Evolutionary conservation across 208 protist genomes (phyloP).

Genomic region (Crithidia expoeki): DNA sequence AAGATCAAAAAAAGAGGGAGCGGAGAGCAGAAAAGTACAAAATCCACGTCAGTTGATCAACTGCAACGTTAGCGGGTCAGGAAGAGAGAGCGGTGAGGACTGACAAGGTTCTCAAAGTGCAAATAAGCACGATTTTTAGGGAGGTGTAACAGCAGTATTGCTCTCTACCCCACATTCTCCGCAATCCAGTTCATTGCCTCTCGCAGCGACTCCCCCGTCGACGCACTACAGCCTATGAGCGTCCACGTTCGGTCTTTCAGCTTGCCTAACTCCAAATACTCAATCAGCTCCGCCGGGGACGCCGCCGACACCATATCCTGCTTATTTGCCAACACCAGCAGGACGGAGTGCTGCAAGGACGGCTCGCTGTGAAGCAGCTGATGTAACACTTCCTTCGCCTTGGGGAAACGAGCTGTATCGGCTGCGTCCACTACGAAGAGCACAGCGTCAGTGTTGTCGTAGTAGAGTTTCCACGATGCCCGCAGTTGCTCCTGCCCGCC

Average conservation of each 20-base stretch:
- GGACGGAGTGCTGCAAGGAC: constrained; percentile 72
- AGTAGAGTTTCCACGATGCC: constrained; percentile 96
- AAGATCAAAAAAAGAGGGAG: too few species aligned
- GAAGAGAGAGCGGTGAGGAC: too few species aligned
- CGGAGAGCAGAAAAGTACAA: too few species aligned
- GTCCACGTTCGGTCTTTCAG: constrained; percentile 94
- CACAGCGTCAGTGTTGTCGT: constrained; percentile 94
- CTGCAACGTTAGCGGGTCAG: too few species aligned
- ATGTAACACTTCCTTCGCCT: constrained; percentile 85
- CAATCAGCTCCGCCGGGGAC: constrained; percentile 79
- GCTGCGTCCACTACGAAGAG: constrained; percentile 95
- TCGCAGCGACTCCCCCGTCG: constrained; percentile 89
- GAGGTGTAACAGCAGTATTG: neutral
- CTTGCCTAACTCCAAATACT: constrained; percentile 84
- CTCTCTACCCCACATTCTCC: constrained; percentile 49
- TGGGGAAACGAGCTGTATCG: constrained; percentile 74
- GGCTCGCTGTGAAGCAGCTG: constrained; percentile 84
- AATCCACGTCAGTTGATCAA: too few species aligned
- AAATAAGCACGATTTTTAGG: too few species aligned
- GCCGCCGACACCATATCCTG: constrained; percentile 93
- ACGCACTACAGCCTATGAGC: constrained; percentile 93
- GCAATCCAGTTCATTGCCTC: constrained; percentile 94
- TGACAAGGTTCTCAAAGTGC: too few species aligned
- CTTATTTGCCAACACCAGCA: constrained; percentile 97
- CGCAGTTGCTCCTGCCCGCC: constrained; percentile 93